Evolutionary conservation across 345 rosid species (phyloP).

Genomic region (Corchorus capsularis): DNA sequence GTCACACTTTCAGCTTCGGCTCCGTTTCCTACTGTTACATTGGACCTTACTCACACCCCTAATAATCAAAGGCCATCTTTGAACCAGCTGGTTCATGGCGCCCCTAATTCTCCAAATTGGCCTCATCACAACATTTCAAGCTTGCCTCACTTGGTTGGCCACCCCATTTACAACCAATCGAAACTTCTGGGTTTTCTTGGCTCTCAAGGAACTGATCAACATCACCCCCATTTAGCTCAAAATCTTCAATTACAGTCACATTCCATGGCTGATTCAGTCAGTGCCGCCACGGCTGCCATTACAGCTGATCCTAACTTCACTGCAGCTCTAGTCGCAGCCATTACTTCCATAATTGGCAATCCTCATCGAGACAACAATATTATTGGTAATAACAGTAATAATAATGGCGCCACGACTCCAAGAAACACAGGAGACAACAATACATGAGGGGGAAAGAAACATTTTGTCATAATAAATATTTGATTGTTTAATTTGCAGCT

Average conservation of each 20-base stretch:
- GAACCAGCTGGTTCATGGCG: constrained; percentile 5
- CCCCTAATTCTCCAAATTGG: not conserved
- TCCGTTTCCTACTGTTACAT: constrained; percentile 39
- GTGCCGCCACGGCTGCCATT: constrained; percentile 49
- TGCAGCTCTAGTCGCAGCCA: constrained; percentile 55
- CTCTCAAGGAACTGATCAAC: constrained; percentile 14
- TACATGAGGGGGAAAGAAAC: not conserved
- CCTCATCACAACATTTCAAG: constrained; percentile 5
- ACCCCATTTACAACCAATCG: constrained; percentile 26
- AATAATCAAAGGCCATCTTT: not conserved
- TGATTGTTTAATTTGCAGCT: not conserved
- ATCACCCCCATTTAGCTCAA: not conserved
- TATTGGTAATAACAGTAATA: not conserved
- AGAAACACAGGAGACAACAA: constrained; percentile 18
- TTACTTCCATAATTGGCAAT: constrained; percentile 42
- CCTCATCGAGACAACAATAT: constrained; percentile 10
- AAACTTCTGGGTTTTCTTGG: constrained; percentile 31
- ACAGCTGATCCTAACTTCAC: constrained; percentile 58
- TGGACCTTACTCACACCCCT: constrained; percentile 31
- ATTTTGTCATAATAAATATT: not conserved
- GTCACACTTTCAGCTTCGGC: constrained; percentile 36
- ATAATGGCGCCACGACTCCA: not conserved
- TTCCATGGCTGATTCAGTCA: constrained; percentile 20
- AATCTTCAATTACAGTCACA: constrained; percentile 13
- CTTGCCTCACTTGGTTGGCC: constrained; percentile 11